A percentile compares a stretch with the other conserved stretches of the same genome.
Evolutionary conservation across 1,284 basidiomycete species (phyloP).

Genomic region (Ceraceosorus guamensis): DNA sequence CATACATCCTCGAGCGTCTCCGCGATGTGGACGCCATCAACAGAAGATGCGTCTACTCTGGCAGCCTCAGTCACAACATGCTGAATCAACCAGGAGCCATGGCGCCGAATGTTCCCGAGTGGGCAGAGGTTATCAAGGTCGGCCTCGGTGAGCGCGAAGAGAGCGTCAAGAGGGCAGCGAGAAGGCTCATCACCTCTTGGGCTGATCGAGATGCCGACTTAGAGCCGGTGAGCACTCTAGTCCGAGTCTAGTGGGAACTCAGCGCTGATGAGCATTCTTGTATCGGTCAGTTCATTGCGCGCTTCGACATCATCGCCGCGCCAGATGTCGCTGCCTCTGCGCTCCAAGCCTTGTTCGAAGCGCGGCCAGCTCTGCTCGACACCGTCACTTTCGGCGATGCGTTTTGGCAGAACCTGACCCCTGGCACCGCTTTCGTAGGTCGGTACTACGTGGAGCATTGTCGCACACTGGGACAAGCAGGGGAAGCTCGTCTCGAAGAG

Average conservation of each 20-base stretch:
- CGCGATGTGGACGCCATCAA: slow-evolving; percentile 77
- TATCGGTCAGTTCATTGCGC: slow-evolving; percentile 52
- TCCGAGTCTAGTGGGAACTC: neutral
- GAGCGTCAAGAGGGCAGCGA: slow-evolving; percentile 70
- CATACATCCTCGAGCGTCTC: slow-evolving; percentile 68
- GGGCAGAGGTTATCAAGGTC: slow-evolving; percentile 50
- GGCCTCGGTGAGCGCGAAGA: slow-evolving; percentile 83
- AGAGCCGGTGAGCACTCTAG: slow-evolving; percentile 8
- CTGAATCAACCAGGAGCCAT: neutral
- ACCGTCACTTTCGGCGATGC: slow-evolving; percentile 65
- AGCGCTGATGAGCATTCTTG: neutral
- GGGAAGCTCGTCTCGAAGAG: slow-evolving; percentile 62
- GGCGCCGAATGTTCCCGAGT: neutral
- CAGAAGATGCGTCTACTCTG: slow-evolving; percentile 71
- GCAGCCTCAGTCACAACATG: slow-evolving; percentile 31
- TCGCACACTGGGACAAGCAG: slow-evolving; percentile 54
- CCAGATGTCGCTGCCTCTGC: slow-evolving; percentile 63
- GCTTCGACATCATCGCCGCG: slow-evolving; percentile 59
- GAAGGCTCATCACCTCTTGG: slow-evolving; percentile 52
- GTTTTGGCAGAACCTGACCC: slow-evolving; percentile 70
- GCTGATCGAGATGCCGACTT: slow-evolving; percentile 33
- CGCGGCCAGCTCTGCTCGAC: slow-evolving; percentile 59
- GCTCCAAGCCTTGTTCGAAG: slow-evolving; percentile 60
- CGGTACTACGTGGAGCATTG: slow-evolving; percentile 80
- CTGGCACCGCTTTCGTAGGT: slow-evolving; percentile 74